Conservation (phyloP, 305 asterid species). For the Rubia tinctorum region DNA sequence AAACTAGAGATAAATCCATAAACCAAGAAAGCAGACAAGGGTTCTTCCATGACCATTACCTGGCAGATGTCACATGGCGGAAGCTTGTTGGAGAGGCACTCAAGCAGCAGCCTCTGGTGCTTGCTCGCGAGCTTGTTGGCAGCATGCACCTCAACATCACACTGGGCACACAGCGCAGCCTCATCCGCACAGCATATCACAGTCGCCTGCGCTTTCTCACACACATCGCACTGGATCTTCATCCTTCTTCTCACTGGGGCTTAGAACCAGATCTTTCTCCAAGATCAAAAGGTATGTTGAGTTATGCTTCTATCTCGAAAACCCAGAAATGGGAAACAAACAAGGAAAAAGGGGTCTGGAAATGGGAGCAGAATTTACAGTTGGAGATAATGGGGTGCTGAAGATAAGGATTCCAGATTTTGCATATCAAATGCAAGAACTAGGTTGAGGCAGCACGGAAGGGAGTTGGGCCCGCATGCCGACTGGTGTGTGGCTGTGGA, state of each 20-base stretch:
- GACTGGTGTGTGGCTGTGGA: slow-evolving; percentile 34
- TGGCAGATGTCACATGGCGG: slow-evolving; percentile 96
- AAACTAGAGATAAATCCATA: background rate
- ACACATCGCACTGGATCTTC: slow-evolving; percentile 98
- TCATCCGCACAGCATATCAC: slow-evolving; percentile 99
- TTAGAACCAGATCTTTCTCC: background rate
- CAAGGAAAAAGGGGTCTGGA: background rate
- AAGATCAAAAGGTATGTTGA: background rate
- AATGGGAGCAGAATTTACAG: background rate
- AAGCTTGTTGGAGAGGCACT: slow-evolving; percentile 74
- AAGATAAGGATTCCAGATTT: slow-evolving; percentile 11
- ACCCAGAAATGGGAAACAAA: background rate
- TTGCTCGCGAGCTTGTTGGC: slow-evolving; percentile 97
- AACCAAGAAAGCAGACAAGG: background rate
- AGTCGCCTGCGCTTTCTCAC: slow-evolving; percentile 94
- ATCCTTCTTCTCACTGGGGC: slow-evolving; percentile 24
- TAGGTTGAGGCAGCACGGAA: slow-evolving; percentile 32
- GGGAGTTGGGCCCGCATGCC: slow-evolving; percentile 6
- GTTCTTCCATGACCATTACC: slow-evolving; percentile 26
- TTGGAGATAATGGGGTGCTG: background rate
- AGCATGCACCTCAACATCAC: slow-evolving; percentile 94
- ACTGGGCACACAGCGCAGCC: slow-evolving; percentile 87
- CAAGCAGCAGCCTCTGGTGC: slow-evolving; percentile 85
- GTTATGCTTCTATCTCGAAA: background rate
- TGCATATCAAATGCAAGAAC: slow-evolving; percentile 39